Evolutionary conservation across 345 rosid species (phyloP).

Genomic region (Moricandia arvensis): DNA sequence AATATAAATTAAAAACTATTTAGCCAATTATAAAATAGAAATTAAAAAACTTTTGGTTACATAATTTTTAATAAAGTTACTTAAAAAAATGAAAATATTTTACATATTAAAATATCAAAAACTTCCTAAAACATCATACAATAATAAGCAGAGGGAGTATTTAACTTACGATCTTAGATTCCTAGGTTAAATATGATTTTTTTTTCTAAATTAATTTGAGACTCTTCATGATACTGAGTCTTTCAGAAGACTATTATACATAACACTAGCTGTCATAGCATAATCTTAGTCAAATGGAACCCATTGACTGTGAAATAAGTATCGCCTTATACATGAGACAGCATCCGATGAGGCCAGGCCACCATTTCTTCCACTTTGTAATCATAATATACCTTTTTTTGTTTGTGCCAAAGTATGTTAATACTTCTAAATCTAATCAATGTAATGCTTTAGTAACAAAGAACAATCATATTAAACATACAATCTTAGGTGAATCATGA

Average conservation of each 20-base stretch:
- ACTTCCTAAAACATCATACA: too few species aligned
- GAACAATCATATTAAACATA: background rate
- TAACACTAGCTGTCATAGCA: background rate
- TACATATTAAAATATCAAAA: too few species aligned
- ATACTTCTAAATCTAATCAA: background rate
- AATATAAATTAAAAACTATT: too few species aligned
- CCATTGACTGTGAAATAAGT: constrained; percentile 3
- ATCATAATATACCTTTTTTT: background rate
- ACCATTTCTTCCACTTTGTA: background rate
- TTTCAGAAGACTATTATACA: background rate
- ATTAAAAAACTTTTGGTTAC: too few species aligned
- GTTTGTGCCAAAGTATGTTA: background rate
- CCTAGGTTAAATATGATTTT: background rate
- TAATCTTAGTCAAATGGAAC: constrained; percentile 3
- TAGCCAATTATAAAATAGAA: too few species aligned
- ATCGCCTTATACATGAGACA: constrained; percentile 7
- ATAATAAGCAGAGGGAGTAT: too few species aligned
- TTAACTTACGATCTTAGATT: background rate
- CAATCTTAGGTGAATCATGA: background rate
- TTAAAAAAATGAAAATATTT: too few species aligned
- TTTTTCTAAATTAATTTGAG: background rate
- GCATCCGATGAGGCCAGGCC: constrained; percentile 22
- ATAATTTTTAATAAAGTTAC: too few species aligned
- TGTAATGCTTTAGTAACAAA: background rate
- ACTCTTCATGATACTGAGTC: background rate